Evolutionary conservation across 75 land plant genomes (phyloP).

Genomic region (Sequoia sempervirens): DNA sequence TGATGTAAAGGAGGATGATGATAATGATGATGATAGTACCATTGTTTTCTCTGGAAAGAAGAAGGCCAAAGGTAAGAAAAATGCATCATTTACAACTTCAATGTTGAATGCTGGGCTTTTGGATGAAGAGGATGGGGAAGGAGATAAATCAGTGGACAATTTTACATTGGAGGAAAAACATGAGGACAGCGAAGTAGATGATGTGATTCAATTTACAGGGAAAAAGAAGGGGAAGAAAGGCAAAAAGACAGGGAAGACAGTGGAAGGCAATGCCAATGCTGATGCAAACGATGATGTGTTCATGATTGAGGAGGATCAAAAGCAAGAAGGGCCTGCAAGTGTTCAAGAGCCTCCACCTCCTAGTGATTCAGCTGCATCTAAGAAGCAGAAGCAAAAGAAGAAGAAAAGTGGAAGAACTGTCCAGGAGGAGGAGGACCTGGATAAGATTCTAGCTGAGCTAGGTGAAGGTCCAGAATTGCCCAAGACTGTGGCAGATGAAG

Average conservation of each 20-base stretch:
- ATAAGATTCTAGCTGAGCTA: constrained; percentile 78
- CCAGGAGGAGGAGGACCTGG: constrained; percentile 90
- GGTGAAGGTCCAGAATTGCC: constrained; percentile 37
- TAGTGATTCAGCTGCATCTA: constrained; percentile 27
- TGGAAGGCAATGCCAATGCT: constrained; percentile 10
- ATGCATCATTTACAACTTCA: not conserved
- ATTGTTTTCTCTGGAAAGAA: constrained; percentile 39
- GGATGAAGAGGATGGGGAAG: constrained; percentile 20
- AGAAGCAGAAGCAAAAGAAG: constrained; percentile 72
- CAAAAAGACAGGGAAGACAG: constrained; percentile 28
- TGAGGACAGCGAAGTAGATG: not conserved
- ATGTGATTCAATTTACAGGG: constrained; percentile 9
- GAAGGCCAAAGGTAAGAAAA: constrained; percentile 36
- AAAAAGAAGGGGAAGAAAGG: constrained; percentile 13
- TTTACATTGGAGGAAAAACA: not conserved
- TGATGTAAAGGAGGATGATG: constrained; percentile 9
- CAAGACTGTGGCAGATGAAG: constrained; percentile 26
- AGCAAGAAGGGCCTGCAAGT: not conserved
- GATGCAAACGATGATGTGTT: constrained; percentile 20
- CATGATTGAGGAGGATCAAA: constrained; percentile 17
- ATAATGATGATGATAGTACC: constrained; percentile 12
- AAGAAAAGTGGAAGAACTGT: constrained; percentile 77
- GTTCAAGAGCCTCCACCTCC: not conserved
- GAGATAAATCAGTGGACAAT: constrained; percentile 15
- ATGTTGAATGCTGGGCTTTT: constrained; percentile 13